Evolutionary conservation across 2,329 filamentous ascomycete species (phyloP).

Genomic region (Setomelanomma holmii): DNA sequence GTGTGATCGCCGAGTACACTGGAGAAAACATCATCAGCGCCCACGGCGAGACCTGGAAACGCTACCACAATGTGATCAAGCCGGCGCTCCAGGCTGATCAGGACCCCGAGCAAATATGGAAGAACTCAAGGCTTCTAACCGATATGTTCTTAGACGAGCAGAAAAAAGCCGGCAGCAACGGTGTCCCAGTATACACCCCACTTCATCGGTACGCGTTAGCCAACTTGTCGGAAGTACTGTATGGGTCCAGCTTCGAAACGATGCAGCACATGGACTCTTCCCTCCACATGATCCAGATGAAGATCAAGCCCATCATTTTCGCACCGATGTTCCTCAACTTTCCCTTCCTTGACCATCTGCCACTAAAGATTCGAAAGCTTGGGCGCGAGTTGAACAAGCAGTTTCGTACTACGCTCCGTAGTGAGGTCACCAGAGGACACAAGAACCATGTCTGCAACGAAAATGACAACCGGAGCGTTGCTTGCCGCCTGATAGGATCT

Average conservation of each 20-base stretch:
- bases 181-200: conserved; percentile 39
- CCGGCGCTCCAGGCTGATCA: conserved; percentile 40
- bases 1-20: conserved; percentile 37
- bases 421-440: conserved; percentile 29
- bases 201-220: conserved; percentile 50
- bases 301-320: conserved; percentile 38
- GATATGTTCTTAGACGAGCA: conserved; percentile 40
- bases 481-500: conserved; percentile 30
- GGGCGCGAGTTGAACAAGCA: conserved; percentile 26
- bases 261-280: conserved; percentile 27
- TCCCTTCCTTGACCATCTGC: conserved; percentile 30
- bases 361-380: conserved; percentile 26
- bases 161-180: conserved; percentile 21
- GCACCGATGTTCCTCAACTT: conserved; percentile 37
- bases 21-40: conserved; percentile 46
- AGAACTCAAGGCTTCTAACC: conserved; percentile 30
- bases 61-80: conserved; percentile 38
- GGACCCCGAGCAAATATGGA: conserved; percentile 29
- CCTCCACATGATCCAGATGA: conserved; percentile 28
- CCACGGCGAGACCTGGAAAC: conserved; percentile 41
- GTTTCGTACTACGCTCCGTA: conserved; percentile 28
- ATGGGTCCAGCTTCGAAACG: conserved; percentile 37
- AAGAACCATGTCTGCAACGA: conserved; percentile 33
- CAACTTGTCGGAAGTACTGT: conserved; percentile 44
- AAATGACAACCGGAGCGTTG: conserved; percentile 23